Evolutionary conservation across 2,329 filamentous ascomycete genomes (phyloP), one percentile per base, ranked within the genome.

Genomic region (Penicillium nordicum): DNA sequence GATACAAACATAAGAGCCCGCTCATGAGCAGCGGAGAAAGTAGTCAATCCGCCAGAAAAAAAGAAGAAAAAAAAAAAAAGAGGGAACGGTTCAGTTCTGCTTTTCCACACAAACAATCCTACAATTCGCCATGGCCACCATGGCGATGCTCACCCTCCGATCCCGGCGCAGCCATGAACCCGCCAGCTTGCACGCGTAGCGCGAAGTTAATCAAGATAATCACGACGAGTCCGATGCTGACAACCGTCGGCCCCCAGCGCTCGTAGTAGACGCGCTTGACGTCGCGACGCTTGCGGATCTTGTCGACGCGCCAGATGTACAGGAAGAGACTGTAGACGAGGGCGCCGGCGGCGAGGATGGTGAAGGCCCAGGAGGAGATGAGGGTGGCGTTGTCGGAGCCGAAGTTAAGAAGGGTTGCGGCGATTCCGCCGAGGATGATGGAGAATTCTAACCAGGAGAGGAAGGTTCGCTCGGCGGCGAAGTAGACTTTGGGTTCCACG

Each of bases 361-460:
- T 97, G 73, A 97, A 99, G 1, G 85, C 81, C 70, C 87, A 88
- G 0, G 91, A 83, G 0, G 89, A 85, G 44, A 84, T 78, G 61
- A 95, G 85, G 6, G 88, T 85, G 21, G 86, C 73, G 43, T 74
- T 74, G 67, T 83, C 76, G 25, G 73, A 69, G 65, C 89, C 85
- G 72, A 97, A 91, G 79, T 96, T 92, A 63, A 96, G 83, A 44
- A 96, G 79, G 0, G 90, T 90, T 8, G 89, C 88, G 12, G 92
- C 90, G 66, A 96, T 93, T 29, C 89, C 88, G 66, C 90, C 91
- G 52, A 99, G 87, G 70, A 97, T 92, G 69, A 97, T 96, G 48
- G 89, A 93, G 76, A 96, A 97, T 75, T 99, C 93, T 67, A 99
- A 88, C 92, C 94, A 99, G 61, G 91, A 90, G 55, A 99, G 82